Conservation (phyloP, 1,139 yeast genomes). For the Kodamaea sp. region DNA sequence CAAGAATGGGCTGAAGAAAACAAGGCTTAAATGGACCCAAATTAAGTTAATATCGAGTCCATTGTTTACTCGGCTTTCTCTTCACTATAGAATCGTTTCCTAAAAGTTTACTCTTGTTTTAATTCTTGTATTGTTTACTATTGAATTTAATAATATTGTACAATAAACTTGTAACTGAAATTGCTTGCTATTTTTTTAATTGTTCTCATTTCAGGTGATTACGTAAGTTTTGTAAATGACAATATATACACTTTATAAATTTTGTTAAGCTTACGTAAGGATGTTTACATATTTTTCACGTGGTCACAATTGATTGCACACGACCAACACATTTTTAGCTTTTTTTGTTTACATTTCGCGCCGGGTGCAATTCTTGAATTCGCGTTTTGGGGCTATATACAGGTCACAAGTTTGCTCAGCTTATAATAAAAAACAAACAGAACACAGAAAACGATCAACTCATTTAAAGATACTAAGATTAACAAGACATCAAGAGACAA, state of each 20-base stretch:
- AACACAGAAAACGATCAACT: not conserved
- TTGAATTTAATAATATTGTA: slow-evolving; percentile 5
- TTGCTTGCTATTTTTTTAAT: no score
- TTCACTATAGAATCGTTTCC: not conserved
- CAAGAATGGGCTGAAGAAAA: slow-evolving; percentile 41
- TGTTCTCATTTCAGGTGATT: no score
- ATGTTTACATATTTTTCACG: no score
- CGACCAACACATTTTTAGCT: no score
- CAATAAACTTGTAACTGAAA: no score
- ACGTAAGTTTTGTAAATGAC: no score
- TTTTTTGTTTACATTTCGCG: slow-evolving; percentile 1
- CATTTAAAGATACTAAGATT: no score
- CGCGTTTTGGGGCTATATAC: not conserved
- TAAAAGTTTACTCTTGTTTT: slow-evolving; percentile 9
- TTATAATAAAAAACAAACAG: not conserved
- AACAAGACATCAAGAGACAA: not conserved
- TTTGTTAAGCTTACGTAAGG: no score
- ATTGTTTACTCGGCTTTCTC: not conserved
- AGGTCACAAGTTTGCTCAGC: no score
- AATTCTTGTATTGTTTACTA: slow-evolving; percentile 16
- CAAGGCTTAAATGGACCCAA: slow-evolving; percentile 17
- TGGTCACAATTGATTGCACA: no score
- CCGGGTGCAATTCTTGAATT: slow-evolving; percentile 1
- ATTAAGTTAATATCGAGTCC: slow-evolving; percentile 8
- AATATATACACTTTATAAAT: no score